These are phyloP conservation scores for Zygotorulaspora danielsina DNA, from an alignment of 805 yeast genomes.

Conservation along the genomic window DNA sequence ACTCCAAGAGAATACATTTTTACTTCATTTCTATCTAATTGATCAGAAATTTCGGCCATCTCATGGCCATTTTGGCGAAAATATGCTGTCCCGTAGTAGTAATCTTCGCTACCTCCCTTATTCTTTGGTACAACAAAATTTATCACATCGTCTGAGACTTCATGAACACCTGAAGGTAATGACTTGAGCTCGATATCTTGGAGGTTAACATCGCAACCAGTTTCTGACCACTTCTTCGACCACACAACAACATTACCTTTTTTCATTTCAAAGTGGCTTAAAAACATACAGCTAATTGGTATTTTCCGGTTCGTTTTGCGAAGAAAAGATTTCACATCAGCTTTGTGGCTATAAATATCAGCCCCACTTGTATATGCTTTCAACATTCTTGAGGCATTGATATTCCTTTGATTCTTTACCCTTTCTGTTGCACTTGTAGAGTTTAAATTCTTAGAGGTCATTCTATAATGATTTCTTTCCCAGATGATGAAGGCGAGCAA, in stretches of 20 bases:
- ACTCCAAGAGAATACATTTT: slow-evolving; percentile 65
- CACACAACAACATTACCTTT: slow-evolving; percentile 32
- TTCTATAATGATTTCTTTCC: too few species aligned
- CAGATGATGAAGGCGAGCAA: too few species aligned
- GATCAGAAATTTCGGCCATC: slow-evolving; percentile 20
- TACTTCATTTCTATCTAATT: slow-evolving; percentile 42
- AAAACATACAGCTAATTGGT: slow-evolving; percentile 25
- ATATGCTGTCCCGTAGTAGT: slow-evolving; percentile 47
- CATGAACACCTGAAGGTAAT: slow-evolving; percentile 68
- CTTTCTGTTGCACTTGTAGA: too few species aligned
- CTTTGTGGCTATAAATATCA: background rate
- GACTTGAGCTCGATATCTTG: slow-evolving; percentile 55
- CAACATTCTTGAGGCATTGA: background rate
- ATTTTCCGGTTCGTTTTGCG: slow-evolving; percentile 11
- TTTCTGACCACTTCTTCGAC: slow-evolving; percentile 20
- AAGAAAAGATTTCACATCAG: background rate
- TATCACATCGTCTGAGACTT: slow-evolving; percentile 46
- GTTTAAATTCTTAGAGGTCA: too few species aligned
- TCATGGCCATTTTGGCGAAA: slow-evolving; percentile 44
- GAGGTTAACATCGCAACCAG: slow-evolving; percentile 20
- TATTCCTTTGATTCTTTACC: too few species aligned
- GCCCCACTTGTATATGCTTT: background rate
- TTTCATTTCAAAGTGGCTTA: slow-evolving; percentile 34
- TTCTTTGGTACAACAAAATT: slow-evolving; percentile 44
- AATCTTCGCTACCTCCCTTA: slow-evolving; percentile 16